These are phyloP conservation scores for Verticillium isaacii DNA, from an alignment of 2,329 filamentous ascomycete genomes.

Conservation along the genomic window DNA sequence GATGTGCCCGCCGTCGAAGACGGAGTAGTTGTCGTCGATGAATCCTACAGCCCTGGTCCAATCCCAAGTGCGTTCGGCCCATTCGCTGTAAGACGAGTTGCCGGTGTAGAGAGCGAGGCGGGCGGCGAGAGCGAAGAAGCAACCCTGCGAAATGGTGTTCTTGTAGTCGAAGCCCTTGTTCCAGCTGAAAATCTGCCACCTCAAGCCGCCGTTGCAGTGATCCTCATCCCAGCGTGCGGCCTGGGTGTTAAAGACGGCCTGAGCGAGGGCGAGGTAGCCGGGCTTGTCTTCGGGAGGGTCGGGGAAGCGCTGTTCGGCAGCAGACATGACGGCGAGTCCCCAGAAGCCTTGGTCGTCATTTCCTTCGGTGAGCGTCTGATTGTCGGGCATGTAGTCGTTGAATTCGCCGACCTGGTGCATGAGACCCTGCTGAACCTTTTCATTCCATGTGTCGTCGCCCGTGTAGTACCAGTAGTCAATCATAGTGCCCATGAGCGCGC, in stretches of 20 bases:
- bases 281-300: slow-evolving; percentile 52
- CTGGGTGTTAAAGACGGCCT: slow-evolving; percentile 79
- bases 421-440: slow-evolving; percentile 61
- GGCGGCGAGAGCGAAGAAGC: slow-evolving; percentile 59
- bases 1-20: slow-evolving; percentile 60
- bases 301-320: slow-evolving; percentile 64
- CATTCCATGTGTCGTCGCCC: slow-evolving; percentile 66
- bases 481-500: slow-evolving; percentile 65
- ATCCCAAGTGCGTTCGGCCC: slow-evolving; percentile 70
- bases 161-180: slow-evolving; percentile 81
- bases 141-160: slow-evolving; percentile 59
- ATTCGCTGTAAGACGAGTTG: slow-evolving; percentile 71
- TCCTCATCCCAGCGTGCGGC: slow-evolving; percentile 65
- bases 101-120: slow-evolving; percentile 72
- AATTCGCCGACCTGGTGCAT: slow-evolving; percentile 69
- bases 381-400: slow-evolving; percentile 72
- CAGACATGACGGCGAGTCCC: slow-evolving; percentile 65
- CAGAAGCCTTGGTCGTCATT: slow-evolving; percentile 77
- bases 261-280: slow-evolving; percentile 66
- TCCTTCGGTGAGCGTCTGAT: slow-evolving; percentile 63
- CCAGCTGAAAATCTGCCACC: slow-evolving; percentile 82
- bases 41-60: slow-evolving; percentile 58
- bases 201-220: slow-evolving; percentile 68
- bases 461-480: slow-evolving; percentile 86
- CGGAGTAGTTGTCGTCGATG: slow-evolving; percentile 52